Evolutionary conservation across 495 filamentous ascomycete genomes (phyloP), one percentile per base, ranked within the genome.

Genomic region (Geopyxis carbonaria): DNA sequence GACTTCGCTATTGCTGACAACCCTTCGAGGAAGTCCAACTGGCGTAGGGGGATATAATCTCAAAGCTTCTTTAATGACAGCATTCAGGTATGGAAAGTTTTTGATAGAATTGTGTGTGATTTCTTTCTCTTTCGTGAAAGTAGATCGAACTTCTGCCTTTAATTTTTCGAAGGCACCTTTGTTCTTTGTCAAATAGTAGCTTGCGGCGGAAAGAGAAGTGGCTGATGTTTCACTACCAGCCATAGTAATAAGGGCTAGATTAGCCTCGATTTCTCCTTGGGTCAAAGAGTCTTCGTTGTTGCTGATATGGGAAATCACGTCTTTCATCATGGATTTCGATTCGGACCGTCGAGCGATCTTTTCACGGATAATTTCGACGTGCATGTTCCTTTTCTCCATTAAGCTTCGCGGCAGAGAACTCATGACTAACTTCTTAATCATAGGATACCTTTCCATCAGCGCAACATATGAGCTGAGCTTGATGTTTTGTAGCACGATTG

Each of bases 41-140:
- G 40, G 40, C 2, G 31, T 67, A 51, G 73, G 69, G 0, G 79
- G 73, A 46, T 80, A 69, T n/a, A 81, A 38, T 3, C 77, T 65
- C 54, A 80, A 68, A 0, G 70, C 61, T 55, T 85, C 79, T 56
- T 80, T 75, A 46, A 83, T 67, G 23, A 69, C 68, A 2, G 76
- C 73, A 38, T 76, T 71, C 9, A 82, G 67, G 47, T 81, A 83
- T 1, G 53, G 60, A 6, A 80, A 25, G 23, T 39, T 39, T 13
- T 28, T 28, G 5, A 25, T 25, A 11, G 28, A 22, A 25, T 10
- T 25, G 24, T 39, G 30, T 2, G 56, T 62, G 34, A 77, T 77
- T 1, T 75, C 67, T 0, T 61, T 59, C 10, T 56, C 57, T 4
- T n/a, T 15, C 9, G 48, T 56, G 51, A 74, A 78, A 1, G 58